Percentiles rank a stretch among this genome's conserved stretches.
Conservation (phyloP, 331 rosid species). For the Spiraea crenata region DNA sequence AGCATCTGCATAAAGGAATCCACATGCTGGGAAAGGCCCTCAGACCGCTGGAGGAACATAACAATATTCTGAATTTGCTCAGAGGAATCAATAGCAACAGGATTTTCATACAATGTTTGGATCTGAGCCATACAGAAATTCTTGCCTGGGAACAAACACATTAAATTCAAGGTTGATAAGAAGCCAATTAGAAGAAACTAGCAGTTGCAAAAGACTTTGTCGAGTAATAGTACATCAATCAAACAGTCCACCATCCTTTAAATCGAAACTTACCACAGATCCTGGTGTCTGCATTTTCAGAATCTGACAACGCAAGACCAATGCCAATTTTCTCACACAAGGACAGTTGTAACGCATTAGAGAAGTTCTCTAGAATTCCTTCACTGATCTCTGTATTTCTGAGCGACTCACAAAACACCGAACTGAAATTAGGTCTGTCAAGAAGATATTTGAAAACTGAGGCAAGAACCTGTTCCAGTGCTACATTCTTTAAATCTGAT, state of each 20-base stretch:
- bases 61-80: constrained; percentile 70
- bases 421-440: constrained; percentile 73
- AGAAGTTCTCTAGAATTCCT: constrained; percentile 54
- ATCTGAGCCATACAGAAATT: constrained; percentile 82
- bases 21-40: constrained; percentile 76
- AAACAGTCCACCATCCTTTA: not conserved
- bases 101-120: constrained; percentile 66
- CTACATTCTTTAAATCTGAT: constrained; percentile 49
- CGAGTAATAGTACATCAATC: constrained; percentile 10
- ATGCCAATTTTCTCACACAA: constrained; percentile 66
- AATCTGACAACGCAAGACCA: constrained; percentile 88
- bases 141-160: constrained; percentile 52
- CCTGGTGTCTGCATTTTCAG: constrained; percentile 74
- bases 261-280: constrained; percentile 51
- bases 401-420: constrained; percentile 75
- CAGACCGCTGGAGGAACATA: constrained; percentile 78
- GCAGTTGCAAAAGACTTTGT: constrained; percentile 6
- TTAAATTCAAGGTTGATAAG: not conserved
- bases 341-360: constrained; percentile 61
- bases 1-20: constrained; percentile 97
- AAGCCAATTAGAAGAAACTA: constrained; percentile 6
- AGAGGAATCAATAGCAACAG: constrained; percentile 51
- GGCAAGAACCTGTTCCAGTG: constrained; percentile 47
- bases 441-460: constrained; percentile 64
- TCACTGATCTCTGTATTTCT: constrained; percentile 62